Base-by-base conservation (phyloP, 768 basidiomycete species). In the Boletellus ananas region DNA sequence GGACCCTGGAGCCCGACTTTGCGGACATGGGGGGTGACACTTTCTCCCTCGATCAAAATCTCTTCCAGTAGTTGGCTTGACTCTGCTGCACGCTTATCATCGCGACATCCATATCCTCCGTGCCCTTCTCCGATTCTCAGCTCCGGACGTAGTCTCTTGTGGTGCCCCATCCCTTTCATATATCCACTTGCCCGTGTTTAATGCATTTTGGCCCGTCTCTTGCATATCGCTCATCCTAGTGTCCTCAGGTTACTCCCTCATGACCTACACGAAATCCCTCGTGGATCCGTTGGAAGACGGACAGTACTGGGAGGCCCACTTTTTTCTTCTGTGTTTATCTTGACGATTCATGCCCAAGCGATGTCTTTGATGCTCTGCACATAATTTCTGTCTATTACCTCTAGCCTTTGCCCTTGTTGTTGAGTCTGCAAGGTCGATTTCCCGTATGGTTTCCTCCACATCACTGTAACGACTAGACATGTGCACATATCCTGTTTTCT, bases 381-480 rank as follows among this genome's bases (percentile, higher is more conserved):
- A 52, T 58, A 53, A 42, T 40, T 47, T 54, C 41, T 38, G 23
- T 51, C 40, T 41, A 51, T 47, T 50, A 43, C 43, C 27, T 37
- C n/a, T n/a, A n/a, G n/a, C n/a, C n/a, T n/a, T n/a, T n/a, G 40
- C 46, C 55, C 27, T 58, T 49, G 52, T 55, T 57, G 51, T 55
- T 42, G 36, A 57, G 54, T 55, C 50, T 40, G 36, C 57, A 57
- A 54, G 57, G 46, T 41, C 58, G 60, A 61, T 52, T 57, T 42
- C 37, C 35, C 34, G 54, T 52, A 45, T 63, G 49, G 52, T 36
- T 45, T 62, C 47, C 49, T 23, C 34, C 50, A 63, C 52, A 46
- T 56, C 58, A 61, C 66, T 82, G 83, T 84, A 85, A 84, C 77
- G 79, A 83, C 78, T 84, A 85, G 81, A 85, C 76, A 84, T 81